Base-by-base conservation (phyloP, 257 asterid species). In the Nicotiana paniculata region DNA sequence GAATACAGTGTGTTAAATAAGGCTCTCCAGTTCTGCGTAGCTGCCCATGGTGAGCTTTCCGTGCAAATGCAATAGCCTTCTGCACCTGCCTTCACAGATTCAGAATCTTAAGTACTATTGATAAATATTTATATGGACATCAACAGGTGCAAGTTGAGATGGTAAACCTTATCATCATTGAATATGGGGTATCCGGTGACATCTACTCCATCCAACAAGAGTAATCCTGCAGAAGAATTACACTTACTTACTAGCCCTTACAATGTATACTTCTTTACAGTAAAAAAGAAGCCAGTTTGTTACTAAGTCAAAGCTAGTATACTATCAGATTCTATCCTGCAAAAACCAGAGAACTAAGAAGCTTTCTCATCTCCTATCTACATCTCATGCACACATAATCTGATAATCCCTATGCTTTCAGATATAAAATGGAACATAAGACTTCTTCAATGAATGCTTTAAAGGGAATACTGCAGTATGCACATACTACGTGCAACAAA, bases 1-100 rank as follows among this genome's bases (percentile, higher is more conserved):
- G 97, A 88, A 95, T 91, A 88, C 99, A 95, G 88, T 95, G 99
- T 61, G 97, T 90, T 82, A 95, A 69, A 84, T 95, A 95, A 81
- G 97, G 97, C n/a, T 95, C 98, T 75, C 99, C 99, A n/a, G 98
- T 95, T 90, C 86, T 93, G 77, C 99, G 93, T 33, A 83, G 83
- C 92, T 95, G 99, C 70, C 99, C 98, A 61, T 92, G 86, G 89
- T 95, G 99, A 86, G 99, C 98, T 83, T 88, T 89, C 91, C 90
- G 91, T 79, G 99, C 97, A 89, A 95, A 95, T 80, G 90, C 92
- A 88, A 95, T 90, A 84, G 99, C 99, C 91, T 91, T 95, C 76
- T 88, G 97, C 95, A 95, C 99, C 99, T 95, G 98, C 96, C 98
- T 95, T 92, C 92, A 90, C 89, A 90, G 77, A 85, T 83, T 83